Evolutionary conservation across 2,329 filamentous ascomycete genomes (phyloP), one percentile per base, ranked within the genome.

Genomic region (Penicillium sp.): DNA sequence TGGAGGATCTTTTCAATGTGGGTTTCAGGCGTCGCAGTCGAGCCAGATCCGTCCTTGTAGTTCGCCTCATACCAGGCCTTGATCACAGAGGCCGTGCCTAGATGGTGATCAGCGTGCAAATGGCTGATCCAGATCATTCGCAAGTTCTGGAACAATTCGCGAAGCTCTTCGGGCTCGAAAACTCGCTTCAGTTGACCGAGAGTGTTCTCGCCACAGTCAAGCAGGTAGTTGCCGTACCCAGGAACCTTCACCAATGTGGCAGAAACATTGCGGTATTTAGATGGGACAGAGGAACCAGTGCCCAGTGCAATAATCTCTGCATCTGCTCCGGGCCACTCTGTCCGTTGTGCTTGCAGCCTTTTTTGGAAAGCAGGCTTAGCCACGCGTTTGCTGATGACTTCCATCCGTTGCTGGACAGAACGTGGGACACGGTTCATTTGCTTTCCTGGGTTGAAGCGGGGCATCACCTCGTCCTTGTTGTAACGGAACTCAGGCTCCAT

Each of bases 191-290:
- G 77, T 70, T 97, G 92, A 10, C 93, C 93, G 8, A 97, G 76
- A 0, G 94, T 97, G 66, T 91, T 91, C 73, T 99, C 94, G 54
- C 94, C 94, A 62, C 87, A 90, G 73, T 99, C 94, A 54, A 99
- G 83, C 0, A 99, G 78, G 67, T 96, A 95, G 69, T 84, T 91
- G n/a, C 94, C 94, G 63, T 86, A 83, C 4, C 86, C 89, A 7
- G 94, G 94, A 3, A 96, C 87, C 13, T 89, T 84, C 41, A 99
- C 76, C 4, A 99, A 79, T 0, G 92, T 97, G 2, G 87, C 86
- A 10, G 93, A 96, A 18, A 99, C 94, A 70, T 97, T 99, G 64
- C 94, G 89, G 72, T 97, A 94, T 70, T 95, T 95, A 32, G 91
- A 96, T 1, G 94, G 94, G 14, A 89, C 70, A 0, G 93, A 89